Evolutionary conservation across 371 early-diverging fungal genomes (phyloP).

Genomic region (Coemansia sp.): DNA sequence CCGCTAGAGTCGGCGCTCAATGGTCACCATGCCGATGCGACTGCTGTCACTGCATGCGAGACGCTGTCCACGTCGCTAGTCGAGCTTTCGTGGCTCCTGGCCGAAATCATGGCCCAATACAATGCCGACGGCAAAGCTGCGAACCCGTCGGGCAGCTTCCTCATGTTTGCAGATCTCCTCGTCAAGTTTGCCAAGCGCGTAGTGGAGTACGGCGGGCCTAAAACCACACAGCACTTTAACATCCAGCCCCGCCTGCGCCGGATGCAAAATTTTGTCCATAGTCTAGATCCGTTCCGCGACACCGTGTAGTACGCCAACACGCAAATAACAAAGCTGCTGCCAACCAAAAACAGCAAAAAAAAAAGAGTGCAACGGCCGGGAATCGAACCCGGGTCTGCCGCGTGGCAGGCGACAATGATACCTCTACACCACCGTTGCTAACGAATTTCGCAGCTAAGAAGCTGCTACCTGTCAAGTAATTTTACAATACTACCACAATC

Average conservation of each 20-base stretch:
- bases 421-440: conserved; percentile 32
- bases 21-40: conserved; percentile 5
- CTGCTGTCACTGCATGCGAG: conserved; percentile 11
- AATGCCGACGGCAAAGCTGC: conserved; percentile 19
- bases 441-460: background rate
- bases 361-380: conserved; percentile 38
- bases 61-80: conserved; percentile 37
- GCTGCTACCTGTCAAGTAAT: background rate
- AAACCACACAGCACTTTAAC: background rate
- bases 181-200: conserved; percentile 33
- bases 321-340: background rate
- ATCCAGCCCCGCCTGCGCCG: conserved; percentile 16
- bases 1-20: conserved; percentile 17
- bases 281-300: background rate
- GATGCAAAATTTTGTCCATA: conserved; percentile 22
- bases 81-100: conserved; percentile 39
- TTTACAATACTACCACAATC: background rate
- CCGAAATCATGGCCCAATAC: conserved; percentile 30
- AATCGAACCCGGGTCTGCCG: conserved; percentile 42
- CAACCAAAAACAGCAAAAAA: conserved; percentile 1
- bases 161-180: conserved; percentile 31
- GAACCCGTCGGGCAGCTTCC: conserved; percentile 22
- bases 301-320: background rate
- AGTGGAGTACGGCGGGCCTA: conserved; percentile 23
- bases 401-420: conserved; percentile 41